phyloP scores from a whole-genome alignment of 2,329 filamentous ascomycete species.

The Thielaviopsis euricoi region DNA sequence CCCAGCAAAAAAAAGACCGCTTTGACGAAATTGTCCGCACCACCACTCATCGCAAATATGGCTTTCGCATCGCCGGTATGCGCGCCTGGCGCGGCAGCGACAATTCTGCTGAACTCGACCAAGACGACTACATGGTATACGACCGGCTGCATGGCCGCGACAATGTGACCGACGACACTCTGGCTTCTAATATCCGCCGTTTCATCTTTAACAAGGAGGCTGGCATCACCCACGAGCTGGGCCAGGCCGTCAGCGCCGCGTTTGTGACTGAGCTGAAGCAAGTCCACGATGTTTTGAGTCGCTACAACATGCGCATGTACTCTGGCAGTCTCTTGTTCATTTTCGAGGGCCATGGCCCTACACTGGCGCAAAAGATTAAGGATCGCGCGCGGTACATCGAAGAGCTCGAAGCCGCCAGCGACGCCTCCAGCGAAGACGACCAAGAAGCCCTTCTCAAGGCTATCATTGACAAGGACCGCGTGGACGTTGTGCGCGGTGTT shows the following conservation, averaged over 20 bases:
- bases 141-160: conserved; percentile 46
- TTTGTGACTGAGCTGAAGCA: conserved; percentile 36
- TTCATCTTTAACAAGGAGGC: conserved; percentile 43
- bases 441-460: conserved; percentile 15
- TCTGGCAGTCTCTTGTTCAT: conserved; percentile 46
- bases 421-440: conserved; percentile 10
- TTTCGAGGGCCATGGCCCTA: conserved; percentile 44
- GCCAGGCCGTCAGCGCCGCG: conserved; percentile 34
- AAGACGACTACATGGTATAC: conserved; percentile 41
- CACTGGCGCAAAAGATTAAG: conserved; percentile 35
- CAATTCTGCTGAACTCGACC: conserved; percentile 32
- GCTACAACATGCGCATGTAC: conserved; percentile 46
- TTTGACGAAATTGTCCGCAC: conserved; percentile 41
- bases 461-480: conserved; percentile 36
- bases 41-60: conserved; percentile 43
- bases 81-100: conserved; percentile 41
- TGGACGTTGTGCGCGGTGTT: conserved; percentile 32
- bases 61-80: conserved; percentile 51
- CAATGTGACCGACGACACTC: conserved; percentile 34
- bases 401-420: conserved; percentile 16
- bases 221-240: conserved; percentile 41
- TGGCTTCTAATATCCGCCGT: conserved; percentile 35
- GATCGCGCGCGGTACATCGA: conserved; percentile 33
- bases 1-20: conserved; percentile 38
- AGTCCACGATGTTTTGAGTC: conserved; percentile 36